Base-by-base conservation (phyloP, 768 basidiomycete genomes). In the Candolleomyces efflorescens region DNA sequence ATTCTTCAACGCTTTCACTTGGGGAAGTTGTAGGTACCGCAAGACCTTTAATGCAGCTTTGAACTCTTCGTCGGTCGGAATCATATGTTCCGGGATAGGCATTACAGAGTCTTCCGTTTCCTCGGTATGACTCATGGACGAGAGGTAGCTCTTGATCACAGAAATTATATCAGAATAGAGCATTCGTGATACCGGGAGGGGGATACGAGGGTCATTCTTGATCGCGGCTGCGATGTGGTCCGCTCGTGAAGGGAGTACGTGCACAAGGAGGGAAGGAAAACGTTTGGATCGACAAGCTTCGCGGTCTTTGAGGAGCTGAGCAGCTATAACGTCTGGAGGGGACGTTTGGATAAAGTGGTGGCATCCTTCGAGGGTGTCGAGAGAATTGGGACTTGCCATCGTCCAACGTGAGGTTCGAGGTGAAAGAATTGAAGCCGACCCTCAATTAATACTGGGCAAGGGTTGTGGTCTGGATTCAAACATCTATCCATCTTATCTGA, bases 21-120 rank as follows among this genome's bases (percentile, higher is more conserved):
- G 63, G 1, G 66, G 65, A 5, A 67, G 61, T 53, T 66, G 68
- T 13, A 69, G 56, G 53, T 71, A 69, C 24, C 55, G 60, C 12
- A 68, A 59, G 10, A 69, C 68, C 56, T 67, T 69, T 10, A 71
- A 55, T 5, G 67, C 56, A 22, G 68, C 60, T n/a, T 58, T 59
- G n/a, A 60, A 64, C 18, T 71, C 69, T n/a, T 58, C 55, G 26
- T 69, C 62, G n/a, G 61, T 61, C 2, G 68, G 68, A 15, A 69
- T 49, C 55, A 68, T 56, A 23, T 68, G 65, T 12, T 51, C 39
- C n/a, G 66, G 67, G 36, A 69, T 60, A 0, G 17, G 27, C 38
- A 17, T 27, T 37, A 32, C 32, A n/a, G 39, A 39, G 36, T 47
- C 48, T 45, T 46, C 17, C 37, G 54, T 39, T 13, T 44, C 46